Evolutionary conservation across 805 yeast genomes (phyloP).

Genomic region (Saccharomycopsis olivae): DNA sequence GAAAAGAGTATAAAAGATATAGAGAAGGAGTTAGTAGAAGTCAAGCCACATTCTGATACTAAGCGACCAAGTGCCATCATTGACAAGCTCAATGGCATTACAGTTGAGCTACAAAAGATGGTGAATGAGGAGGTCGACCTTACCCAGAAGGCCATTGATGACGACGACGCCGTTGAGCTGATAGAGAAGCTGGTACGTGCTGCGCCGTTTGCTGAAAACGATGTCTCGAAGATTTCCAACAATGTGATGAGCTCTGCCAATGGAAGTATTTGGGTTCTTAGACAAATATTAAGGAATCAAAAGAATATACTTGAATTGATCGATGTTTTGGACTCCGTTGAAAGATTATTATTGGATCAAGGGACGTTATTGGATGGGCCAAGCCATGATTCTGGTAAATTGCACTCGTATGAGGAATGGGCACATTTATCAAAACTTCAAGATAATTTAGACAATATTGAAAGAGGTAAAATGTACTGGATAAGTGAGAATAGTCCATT

Average conservation of each 20-base stretch:
- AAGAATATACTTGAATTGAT: conserved; percentile 14
- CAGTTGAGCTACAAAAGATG: neutral
- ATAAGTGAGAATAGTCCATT: conserved; percentile 56
- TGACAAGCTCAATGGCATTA: neutral
- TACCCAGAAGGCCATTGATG: neutral
- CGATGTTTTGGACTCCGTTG: conserved; percentile 14
- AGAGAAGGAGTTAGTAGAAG: neutral
- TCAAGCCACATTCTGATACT: neutral
- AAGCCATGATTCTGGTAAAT: conserved; percentile 20
- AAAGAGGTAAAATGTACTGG: conserved; percentile 40
- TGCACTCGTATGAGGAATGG: conserved; percentile 48
- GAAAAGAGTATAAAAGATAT: neutral
- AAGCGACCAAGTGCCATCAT: neutral
- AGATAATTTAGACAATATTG: conserved; percentile 13
- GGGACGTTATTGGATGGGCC: neutral
- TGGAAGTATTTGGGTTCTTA: conserved; percentile 2
- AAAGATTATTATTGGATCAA: conserved; percentile 3
- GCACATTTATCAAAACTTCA: conserved; percentile 26
- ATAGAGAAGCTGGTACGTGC: too few relatives aligned
- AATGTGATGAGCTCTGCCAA: neutral
- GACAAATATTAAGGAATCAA: conserved; percentile 8
- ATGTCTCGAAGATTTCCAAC: neutral
- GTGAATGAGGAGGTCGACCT: neutral
- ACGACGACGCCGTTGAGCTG: too few relatives aligned
- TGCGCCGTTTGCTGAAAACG: too few relatives aligned